Percentiles rank a stretch among this genome's conserved stretches.
phyloP scores from a whole-genome alignment of 805 yeast genomes.

The Kazachstania viticola region DNA sequence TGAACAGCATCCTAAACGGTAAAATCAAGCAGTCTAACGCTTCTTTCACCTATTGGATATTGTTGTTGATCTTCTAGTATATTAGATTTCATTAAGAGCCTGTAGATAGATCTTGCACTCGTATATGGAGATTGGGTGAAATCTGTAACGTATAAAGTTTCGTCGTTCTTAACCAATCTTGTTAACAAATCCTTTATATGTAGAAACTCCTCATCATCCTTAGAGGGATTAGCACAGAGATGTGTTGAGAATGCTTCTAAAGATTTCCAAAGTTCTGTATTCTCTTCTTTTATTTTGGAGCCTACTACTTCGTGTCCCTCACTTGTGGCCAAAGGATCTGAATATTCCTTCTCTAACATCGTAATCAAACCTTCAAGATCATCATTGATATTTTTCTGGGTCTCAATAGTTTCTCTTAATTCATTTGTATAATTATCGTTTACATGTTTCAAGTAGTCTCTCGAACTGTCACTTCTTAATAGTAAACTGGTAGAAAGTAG shows the following conservation, averaged over 20 bases:
- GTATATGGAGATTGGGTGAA: slow-evolving; percentile 1
- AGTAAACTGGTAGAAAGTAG: slow-evolving; percentile 10
- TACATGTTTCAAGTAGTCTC: slow-evolving; percentile 6
- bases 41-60: too few species aligned
- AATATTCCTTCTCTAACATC: background rate
- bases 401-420: background rate
- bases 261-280: background rate
- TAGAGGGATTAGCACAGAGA: too few species aligned
- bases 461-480: slow-evolving; percentile 10
- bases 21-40: too few species aligned
- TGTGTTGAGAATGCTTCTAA: too few species aligned
- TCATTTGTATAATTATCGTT: background rate
- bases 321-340: too few species aligned
- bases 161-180: background rate
- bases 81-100: slow-evolving; percentile 1
- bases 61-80: too few species aligned
- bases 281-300: too few species aligned
- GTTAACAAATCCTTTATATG: background rate
- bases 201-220: background rate
- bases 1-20: too few species aligned
- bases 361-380: background rate
- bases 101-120: background rate
- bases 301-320: too few species aligned
- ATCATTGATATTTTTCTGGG: background rate
- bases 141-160: background rate